Evolutionary conservation across 202 grass and related monocot genomes (phyloP).

Genomic region (Digitaria exilis): DNA sequence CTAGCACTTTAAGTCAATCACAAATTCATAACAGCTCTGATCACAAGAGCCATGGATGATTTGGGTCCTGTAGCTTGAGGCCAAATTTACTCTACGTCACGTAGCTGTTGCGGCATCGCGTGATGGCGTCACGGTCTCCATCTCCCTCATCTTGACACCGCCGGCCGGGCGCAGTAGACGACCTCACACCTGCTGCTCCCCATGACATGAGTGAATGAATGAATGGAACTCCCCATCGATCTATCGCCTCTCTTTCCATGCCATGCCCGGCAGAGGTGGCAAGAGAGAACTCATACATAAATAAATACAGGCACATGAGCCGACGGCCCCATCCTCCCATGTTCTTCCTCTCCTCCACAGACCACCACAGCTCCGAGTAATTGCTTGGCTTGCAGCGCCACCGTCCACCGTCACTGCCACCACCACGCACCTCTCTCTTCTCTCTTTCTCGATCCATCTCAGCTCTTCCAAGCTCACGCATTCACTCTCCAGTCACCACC

Average conservation of each 20-base stretch:
- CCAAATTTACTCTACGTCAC: neutral
- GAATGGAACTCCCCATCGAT: neutral
- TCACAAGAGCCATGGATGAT: neutral
- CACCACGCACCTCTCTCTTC: too few relatives aligned
- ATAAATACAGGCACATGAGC: conserved; percentile 55
- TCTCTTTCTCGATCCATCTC: too few relatives aligned
- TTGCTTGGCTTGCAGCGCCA: neutral
- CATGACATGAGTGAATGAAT: conserved; percentile 9
- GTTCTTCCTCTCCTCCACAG: neutral
- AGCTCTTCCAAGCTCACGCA: too few relatives aligned
- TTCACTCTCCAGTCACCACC: neutral
- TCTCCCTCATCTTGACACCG: neutral
- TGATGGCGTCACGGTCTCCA: neutral
- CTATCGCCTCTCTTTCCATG: too few relatives aligned
- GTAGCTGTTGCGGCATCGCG: neutral
- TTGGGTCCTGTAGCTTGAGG: neutral
- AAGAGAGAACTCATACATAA: conserved; percentile 34
- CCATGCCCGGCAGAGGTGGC: neutral
- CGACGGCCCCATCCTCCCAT: conserved; percentile 40
- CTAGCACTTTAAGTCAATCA: neutral
- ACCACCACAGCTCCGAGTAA: neutral
- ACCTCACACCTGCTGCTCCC: neutral
- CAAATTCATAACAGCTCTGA: neutral
- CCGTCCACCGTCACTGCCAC: neutral
- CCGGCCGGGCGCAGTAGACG: neutral